Conservation (phyloP, 148 eudicot genomes). For the Fallopia convolvulus region DNA sequence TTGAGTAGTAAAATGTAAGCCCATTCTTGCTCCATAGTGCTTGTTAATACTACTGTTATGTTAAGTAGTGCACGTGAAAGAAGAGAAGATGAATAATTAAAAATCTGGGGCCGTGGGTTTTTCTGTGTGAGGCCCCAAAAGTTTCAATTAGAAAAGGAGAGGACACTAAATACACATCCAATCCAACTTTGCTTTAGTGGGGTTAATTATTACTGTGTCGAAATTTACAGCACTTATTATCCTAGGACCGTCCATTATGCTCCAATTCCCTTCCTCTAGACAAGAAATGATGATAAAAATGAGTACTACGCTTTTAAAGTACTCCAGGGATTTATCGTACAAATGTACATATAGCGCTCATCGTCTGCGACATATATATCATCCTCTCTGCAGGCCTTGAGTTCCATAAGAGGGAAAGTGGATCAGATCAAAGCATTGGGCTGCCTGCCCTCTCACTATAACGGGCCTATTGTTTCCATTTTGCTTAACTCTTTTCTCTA, state of each 20-base stretch:
- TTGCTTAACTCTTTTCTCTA: not conserved
- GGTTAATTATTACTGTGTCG: not conserved
- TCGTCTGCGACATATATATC: too few species aligned
- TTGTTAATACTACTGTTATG: not conserved
- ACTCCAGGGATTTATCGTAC: not conserved
- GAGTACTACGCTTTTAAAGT: not conserved
- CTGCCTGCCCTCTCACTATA: not conserved
- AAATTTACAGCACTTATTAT: not conserved
- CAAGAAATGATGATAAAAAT: not conserved
- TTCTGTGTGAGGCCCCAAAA: not conserved
- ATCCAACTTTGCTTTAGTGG: conserved; percentile 3
- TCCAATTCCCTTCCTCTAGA: not conserved
- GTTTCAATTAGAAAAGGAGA: conserved; percentile 5
- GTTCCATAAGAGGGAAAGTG: not conserved
- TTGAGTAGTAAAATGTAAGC: not conserved
- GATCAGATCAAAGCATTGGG: not conserved
- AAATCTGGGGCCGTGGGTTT: not conserved
- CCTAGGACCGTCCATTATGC: not conserved
- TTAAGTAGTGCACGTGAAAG: not conserved
- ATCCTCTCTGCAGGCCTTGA: not conserved
- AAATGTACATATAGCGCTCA: too few species aligned
- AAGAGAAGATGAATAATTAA: not conserved
- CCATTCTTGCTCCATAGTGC: not conserved
- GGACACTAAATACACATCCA: not conserved
- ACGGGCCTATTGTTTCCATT: not conserved